phyloP scores from a whole-genome alignment of 148 eudicot genomes.

The Fagopyrum esculentum region DNA sequence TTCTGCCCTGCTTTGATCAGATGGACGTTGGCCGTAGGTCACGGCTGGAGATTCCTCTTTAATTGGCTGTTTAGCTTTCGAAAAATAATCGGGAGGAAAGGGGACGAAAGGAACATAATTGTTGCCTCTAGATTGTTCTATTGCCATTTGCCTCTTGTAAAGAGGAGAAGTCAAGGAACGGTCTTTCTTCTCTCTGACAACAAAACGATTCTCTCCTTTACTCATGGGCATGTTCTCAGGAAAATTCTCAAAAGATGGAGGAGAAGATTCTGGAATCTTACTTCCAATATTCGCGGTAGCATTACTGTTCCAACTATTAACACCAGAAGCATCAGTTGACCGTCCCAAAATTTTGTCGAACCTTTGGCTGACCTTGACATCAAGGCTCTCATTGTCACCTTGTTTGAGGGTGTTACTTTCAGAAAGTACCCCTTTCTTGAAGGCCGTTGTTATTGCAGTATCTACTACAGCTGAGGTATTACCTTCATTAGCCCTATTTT shows the following conservation, averaged over 20 bases:
- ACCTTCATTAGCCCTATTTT: conserved; percentile 31
- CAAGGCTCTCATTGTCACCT: conserved; percentile 17
- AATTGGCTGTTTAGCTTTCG: conserved; percentile 30
- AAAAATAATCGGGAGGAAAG: conserved; percentile 85
- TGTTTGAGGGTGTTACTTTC: conserved; percentile 13
- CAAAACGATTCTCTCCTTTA: conserved; percentile 71
- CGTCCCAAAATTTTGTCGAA: conserved; percentile 28
- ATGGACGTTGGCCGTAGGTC: neutral
- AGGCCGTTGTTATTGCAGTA: conserved; percentile 38
- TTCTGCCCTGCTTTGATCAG: neutral
- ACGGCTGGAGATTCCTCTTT: conserved; percentile 15
- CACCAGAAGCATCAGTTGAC: conserved; percentile 15
- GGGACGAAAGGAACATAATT: conserved; percentile 92
- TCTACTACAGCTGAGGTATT: conserved; percentile 26
- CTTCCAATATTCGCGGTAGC: conserved; percentile 11
- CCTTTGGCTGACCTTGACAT: conserved; percentile 17
- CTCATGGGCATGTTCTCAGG: conserved; percentile 81
- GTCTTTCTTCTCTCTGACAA: conserved; percentile 70
- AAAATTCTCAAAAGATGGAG: conserved; percentile 45
- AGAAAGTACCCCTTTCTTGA: conserved; percentile 29
- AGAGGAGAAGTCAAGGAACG: conserved; percentile 70
- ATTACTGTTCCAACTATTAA: conserved; percentile 3
- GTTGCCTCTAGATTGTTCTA: conserved; percentile 49
- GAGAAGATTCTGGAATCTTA: conserved; percentile 26
- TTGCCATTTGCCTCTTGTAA: conserved; percentile 61